phyloP scores from a whole-genome alignment of 306 rosid species.

The Citrullus colocynthis region DNA sequence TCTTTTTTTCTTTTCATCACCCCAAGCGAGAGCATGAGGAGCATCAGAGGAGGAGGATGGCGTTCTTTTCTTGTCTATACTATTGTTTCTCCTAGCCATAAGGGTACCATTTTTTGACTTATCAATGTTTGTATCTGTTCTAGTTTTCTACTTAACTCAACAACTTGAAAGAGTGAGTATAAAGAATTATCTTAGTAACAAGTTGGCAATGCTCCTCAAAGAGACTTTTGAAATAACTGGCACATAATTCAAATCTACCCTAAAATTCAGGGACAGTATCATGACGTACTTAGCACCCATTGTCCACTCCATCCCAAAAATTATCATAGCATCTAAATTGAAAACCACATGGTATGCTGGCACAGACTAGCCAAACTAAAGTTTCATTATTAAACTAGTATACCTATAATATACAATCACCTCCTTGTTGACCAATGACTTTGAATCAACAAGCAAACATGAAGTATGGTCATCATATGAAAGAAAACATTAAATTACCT shows the following conservation, averaged over 20 bases:
- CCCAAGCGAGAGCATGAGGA: not conserved
- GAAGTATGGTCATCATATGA: not conserved
- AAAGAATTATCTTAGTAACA: not conserved
- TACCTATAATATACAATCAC: not conserved
- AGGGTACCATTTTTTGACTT: not conserved
- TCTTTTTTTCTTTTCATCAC: not conserved
- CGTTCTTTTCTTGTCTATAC: not conserved
- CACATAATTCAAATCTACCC: not conserved
- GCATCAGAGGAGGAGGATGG: not conserved
- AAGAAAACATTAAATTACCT: slow-evolving; percentile 28
- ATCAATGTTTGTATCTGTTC: not conserved
- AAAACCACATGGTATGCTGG: not conserved
- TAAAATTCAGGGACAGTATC: not conserved
- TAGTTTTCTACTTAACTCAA: not conserved
- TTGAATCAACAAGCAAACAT: not conserved
- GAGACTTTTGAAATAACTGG: not conserved
- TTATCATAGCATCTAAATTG: not conserved
- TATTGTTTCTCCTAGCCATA: not conserved
- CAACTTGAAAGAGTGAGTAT: not conserved
- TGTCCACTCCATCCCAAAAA: not conserved
- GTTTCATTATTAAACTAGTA: not conserved
- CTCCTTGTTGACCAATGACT: not conserved
- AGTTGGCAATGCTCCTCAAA: not conserved
- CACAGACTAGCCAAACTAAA: not conserved
- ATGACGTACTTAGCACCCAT: not conserved